phyloP scores from a whole-genome alignment of 2,329 filamentous ascomycete species.

The Sporothrix luriei region DNA sequence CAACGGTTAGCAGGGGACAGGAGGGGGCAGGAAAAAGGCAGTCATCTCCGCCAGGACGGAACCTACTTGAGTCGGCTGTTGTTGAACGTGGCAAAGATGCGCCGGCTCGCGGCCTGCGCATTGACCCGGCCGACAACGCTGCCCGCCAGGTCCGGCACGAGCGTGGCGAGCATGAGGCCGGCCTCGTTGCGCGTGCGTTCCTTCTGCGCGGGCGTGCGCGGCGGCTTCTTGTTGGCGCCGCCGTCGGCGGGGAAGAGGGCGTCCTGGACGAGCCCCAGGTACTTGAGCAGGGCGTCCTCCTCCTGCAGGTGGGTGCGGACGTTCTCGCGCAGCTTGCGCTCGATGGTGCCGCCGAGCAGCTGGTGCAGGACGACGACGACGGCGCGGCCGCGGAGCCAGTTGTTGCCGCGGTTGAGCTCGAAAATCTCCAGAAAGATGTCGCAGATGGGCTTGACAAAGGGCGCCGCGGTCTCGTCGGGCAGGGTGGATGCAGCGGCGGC shows the following conservation, averaged over 20 bases:
- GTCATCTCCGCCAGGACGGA: too few relatives aligned
- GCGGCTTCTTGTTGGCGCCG: conserved; percentile 41
- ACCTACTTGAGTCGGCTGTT: conserved; percentile 86
- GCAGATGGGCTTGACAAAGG: conserved; percentile 97
- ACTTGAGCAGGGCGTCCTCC: conserved; percentile 77
- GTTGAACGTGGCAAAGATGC: conserved; percentile 88
- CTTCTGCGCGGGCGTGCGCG: conserved; percentile 72
- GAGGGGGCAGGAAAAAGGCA: not conserved
- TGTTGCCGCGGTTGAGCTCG: conserved; percentile 90
- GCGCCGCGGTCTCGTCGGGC: conserved; percentile 66
- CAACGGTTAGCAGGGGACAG: conserved; percentile 30
- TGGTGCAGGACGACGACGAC: conserved; percentile 97
- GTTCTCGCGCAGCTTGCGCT: conserved; percentile 88
- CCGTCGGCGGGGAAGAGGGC: conserved; percentile 62
- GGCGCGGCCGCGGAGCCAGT: conserved; percentile 92
- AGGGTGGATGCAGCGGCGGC: conserved; percentile 69
- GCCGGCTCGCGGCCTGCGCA: conserved; percentile 84
- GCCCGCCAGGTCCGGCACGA: conserved; percentile 86
- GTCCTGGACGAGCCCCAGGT: conserved; percentile 72
- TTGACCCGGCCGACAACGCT: conserved; percentile 93
- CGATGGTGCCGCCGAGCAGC: conserved; percentile 91
- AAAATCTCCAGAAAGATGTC: conserved; percentile 97
- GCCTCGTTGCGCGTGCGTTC: conserved; percentile 82
- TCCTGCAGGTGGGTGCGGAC: conserved; percentile 74
- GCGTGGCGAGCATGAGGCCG: conserved; percentile 81